These are phyloP conservation scores for Pseudogymnoascus pannorum DNA, from an alignment of 2,329 filamentous ascomycete genomes.

Conservation along the genomic window DNA sequence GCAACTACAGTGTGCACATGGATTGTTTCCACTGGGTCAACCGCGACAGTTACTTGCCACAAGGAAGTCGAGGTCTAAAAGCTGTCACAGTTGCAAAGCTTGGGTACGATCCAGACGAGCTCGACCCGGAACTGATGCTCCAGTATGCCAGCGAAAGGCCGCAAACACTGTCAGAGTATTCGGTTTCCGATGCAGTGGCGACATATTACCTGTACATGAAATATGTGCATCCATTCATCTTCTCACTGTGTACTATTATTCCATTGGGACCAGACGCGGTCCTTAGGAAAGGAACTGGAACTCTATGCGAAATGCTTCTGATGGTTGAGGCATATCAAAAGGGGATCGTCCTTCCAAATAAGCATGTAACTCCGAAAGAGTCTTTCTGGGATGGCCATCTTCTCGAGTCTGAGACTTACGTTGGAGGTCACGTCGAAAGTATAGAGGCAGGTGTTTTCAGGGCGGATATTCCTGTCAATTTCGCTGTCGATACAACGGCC, in stretches of 20 bases:
- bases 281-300: slow-evolving; percentile 90
- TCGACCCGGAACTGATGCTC: slow-evolving; percentile 96
- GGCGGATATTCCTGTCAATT: slow-evolving; percentile 90
- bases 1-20: slow-evolving; percentile 95
- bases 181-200: slow-evolving; percentile 95
- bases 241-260: slow-evolving; percentile 94
- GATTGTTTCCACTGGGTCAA: slow-evolving; percentile 99
- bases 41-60: slow-evolving; percentile 93
- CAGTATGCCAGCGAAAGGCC: slow-evolving; percentile 83
- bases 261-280: slow-evolving; percentile 90
- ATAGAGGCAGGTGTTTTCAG: slow-evolving; percentile 97
- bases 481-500: slow-evolving; percentile 79
- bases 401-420: slow-evolving; percentile 94
- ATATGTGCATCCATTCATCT: slow-evolving; percentile 99
- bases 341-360: slow-evolving; percentile 89
- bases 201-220: slow-evolving; percentile 99
- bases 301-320: slow-evolving; percentile 97
- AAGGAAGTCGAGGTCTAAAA: slow-evolving; percentile 94
- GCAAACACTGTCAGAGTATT: slow-evolving; percentile 93
- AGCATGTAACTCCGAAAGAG: slow-evolving; percentile 84
- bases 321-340: slow-evolving; percentile 97
- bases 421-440: slow-evolving; percentile 97
- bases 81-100: slow-evolving; percentile 97
- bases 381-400: slow-evolving; percentile 95
- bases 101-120: slow-evolving; percentile 94